Conservation (phyloP, 2,329 filamentous ascomycete genomes). For the Arthroderma sp. region DNA sequence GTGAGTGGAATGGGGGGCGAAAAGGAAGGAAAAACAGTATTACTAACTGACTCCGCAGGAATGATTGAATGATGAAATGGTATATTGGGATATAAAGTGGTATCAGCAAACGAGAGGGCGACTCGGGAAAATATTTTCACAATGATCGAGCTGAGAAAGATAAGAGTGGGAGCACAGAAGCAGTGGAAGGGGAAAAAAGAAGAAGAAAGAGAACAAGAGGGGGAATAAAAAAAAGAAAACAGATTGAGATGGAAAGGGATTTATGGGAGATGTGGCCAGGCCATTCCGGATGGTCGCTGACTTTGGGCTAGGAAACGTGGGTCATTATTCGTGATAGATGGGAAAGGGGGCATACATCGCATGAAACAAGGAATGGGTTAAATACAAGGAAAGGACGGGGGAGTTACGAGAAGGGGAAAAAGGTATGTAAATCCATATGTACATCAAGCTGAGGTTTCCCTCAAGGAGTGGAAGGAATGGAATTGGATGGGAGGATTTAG, state of each 20-base stretch:
- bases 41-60: no score
- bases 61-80: no score
- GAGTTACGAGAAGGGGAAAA: background rate
- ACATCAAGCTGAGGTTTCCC: background rate
- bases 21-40: no score
- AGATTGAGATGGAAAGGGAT: background rate
- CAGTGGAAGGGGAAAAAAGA: background rate
- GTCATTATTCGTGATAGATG: background rate
- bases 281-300: background rate
- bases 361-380: background rate
- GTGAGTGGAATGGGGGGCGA: no score
- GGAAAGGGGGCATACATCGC: background rate
- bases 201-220: background rate
- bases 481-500: constrained; percentile 4
- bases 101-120: no score
- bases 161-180: no score
- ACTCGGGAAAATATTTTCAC: no score
- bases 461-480: background rate
- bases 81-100: no score
- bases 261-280: background rate
- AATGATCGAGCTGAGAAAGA: no score
- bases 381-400: background rate
- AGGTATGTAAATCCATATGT: background rate
- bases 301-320: background rate
- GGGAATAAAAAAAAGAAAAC: background rate